Evolutionary conservation across 495 filamentous ascomycete genomes (phyloP).

Genomic region (Penicillium steckii): DNA sequence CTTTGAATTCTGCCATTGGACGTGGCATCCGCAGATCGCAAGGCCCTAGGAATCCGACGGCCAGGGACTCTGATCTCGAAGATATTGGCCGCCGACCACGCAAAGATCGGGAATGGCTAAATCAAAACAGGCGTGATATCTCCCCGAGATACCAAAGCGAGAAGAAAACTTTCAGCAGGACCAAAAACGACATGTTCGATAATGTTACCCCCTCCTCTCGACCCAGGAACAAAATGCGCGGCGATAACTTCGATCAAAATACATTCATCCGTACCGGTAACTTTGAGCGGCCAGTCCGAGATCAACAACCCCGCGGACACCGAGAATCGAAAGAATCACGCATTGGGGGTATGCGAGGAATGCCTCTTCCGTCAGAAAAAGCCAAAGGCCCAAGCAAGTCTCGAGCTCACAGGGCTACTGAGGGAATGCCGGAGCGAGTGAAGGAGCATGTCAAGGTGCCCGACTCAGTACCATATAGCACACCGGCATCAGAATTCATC

Average conservation of each 20-base stretch:
- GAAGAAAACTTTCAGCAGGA: background rate
- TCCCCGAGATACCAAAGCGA: background rate
- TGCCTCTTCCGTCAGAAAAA: background rate
- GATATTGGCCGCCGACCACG: background rate
- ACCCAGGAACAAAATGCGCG: background rate
- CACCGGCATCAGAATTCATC: constrained; percentile 85
- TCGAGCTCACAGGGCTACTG: constrained; percentile 25
- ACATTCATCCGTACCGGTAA: constrained; percentile 37
- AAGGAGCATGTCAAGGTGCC: constrained; percentile 45
- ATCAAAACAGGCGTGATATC: background rate
- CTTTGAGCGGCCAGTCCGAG: constrained; percentile 28
- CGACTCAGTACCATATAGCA: constrained; percentile 71
- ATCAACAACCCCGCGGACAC: constrained; percentile 18
- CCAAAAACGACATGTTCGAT: background rate
- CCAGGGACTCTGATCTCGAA: background rate
- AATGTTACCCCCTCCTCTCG: background rate
- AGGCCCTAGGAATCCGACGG: constrained; percentile 6
- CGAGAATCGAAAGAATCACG: background rate
- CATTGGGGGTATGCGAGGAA: background rate
- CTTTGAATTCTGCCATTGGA: constrained; percentile 56
- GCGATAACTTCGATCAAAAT: constrained; percentile 28
- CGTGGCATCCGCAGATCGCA: constrained; percentile 48
- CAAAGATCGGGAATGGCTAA: background rate
- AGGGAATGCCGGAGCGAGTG: constrained; percentile 36
- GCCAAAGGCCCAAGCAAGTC: constrained; percentile 5